Evolutionary conservation across 192 early-diverging fungal genomes (phyloP), one percentile per base, ranked within the genome.

Genomic region (Thoreauomyces humboldtii): DNA sequence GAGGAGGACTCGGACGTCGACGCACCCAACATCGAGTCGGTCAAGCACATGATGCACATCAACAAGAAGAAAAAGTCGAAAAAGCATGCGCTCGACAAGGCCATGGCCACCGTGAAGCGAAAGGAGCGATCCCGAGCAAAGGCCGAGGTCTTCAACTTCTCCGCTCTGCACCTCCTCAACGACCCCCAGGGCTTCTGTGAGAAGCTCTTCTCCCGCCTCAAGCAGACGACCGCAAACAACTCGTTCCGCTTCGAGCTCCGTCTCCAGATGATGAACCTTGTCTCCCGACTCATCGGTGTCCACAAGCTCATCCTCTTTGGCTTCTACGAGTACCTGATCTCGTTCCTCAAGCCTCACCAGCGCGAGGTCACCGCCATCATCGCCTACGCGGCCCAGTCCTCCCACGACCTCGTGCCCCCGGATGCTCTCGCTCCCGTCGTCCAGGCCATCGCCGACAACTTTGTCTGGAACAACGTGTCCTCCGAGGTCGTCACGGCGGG

Each of bases 171-270:
- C 59, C 75, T 98, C 29, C 66, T 99, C 50, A 93, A 99, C 73
- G 96, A 98, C 72, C 92, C 97, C 28, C 97, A 99, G 79, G 89
- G 91, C n/a, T 96, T 96, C 72, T 82, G 88, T 35, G 97, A 99
- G 61, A 92, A 93, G 74, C 78, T 99, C n/a, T 96, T 96, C 73
- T 84, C 89, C 12, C 83, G 89, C 0, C 75, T 98, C 35, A 78
- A 74, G 47, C 73, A 75, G 35, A 74, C 86, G 9, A 81, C 81
- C 0, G 85, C 88, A 9, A 87, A 85, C 19, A 92, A 91, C 70
- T 50, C 57, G 27, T 79, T 84, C 63, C 88, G 89, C 28, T 98
- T 94, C 69, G 93, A 94, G 67, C 86, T 98, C 35, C 87, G 92
- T 37, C 67, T 99, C 53, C 81, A 90, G 77, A 78, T 92, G 73